These are phyloP conservation scores for Capsicum chinense DNA, from an alignment of 257 asterid genomes.

Conservation along the genomic window DNA sequence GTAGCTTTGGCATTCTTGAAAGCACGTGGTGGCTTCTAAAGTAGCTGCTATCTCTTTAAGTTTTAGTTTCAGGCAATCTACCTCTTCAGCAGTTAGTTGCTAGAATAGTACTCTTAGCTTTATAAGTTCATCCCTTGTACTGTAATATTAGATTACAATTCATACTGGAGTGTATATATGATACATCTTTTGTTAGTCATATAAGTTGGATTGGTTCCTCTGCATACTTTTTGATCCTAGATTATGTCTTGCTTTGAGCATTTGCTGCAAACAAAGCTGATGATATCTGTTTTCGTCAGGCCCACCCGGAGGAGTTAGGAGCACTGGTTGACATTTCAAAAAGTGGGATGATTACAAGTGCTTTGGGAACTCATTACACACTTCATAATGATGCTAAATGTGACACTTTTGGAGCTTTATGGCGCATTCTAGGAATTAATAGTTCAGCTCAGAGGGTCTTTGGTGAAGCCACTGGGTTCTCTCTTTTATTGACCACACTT, in stretches of 20 bases:
- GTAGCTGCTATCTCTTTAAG: conserved; percentile 11
- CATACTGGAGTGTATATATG: not conserved
- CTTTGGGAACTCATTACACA: conserved; percentile 77
- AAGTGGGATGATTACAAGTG: conserved; percentile 95
- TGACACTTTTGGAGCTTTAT: conserved; percentile 90
- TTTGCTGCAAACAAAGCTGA: conserved; percentile 27
- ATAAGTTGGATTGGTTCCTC: not conserved
- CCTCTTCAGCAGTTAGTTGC: conserved; percentile 18
- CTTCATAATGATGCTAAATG: conserved; percentile 86
- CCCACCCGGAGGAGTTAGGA: conserved; percentile 93
- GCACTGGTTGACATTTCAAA: conserved; percentile 82
- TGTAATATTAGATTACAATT: conserved; percentile 3
- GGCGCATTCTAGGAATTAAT: conserved; percentile 88
- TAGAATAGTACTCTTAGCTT: not conserved
- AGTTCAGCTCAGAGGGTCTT: conserved; percentile 90
- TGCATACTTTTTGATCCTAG: conserved; percentile 22
- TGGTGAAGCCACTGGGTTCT: conserved; percentile 98
- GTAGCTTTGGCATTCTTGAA: conserved; percentile 10
- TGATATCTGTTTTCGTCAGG: conserved; percentile 49
- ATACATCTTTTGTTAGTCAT: conserved; percentile 4
- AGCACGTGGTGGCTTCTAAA: not conserved
- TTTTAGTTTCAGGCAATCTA: conserved; percentile 22
- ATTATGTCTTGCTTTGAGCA: conserved; percentile 1
- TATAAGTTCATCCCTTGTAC: conserved; percentile 16
- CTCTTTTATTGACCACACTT: conserved; percentile 87